Percentiles rank a stretch among this genome's conserved stretches.
Conservation (phyloP, 78 protist genomes). For the Dictyostelium firmibasis region DNA sequence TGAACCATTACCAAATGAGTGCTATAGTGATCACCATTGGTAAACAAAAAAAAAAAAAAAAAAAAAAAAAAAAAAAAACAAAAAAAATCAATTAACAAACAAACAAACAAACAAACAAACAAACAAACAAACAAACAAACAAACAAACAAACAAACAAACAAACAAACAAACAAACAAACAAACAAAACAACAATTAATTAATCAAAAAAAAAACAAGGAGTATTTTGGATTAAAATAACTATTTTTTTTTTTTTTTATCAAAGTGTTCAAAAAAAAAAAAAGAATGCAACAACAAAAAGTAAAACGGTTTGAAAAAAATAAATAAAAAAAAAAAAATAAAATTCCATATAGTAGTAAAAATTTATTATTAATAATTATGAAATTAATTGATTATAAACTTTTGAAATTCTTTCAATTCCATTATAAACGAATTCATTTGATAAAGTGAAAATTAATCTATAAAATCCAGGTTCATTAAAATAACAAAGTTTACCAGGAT, state of each 20-base stretch:
- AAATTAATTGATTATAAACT: background rate
- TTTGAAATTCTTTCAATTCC: slow-evolving; percentile 25
- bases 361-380: too few species aligned
- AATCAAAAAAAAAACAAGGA: background rate
- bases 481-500: slow-evolving; percentile 14
- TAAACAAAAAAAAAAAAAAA: background rate
- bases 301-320: too few species aligned
- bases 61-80: background rate
- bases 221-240: too few species aligned
- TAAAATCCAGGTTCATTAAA: slow-evolving; percentile 24
- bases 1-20: slow-evolving; percentile 52
- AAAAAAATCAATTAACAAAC: too few species aligned
- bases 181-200: background rate
- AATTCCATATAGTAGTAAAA: too few species aligned
- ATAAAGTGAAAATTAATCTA: slow-evolving; percentile 18
- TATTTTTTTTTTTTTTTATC: too few species aligned
- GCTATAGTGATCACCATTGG: slow-evolving; percentile 53
- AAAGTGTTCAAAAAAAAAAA: too few species aligned
- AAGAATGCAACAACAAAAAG: too few species aligned
- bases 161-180: background rate
- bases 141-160: too few species aligned
- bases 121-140: too few species aligned
- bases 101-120: too few species aligned
- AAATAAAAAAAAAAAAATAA: too few species aligned
- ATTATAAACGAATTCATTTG: background rate